Base-by-base conservation (phyloP, 768 basidiomycete species). In the Tylopilus balloui region DNA sequence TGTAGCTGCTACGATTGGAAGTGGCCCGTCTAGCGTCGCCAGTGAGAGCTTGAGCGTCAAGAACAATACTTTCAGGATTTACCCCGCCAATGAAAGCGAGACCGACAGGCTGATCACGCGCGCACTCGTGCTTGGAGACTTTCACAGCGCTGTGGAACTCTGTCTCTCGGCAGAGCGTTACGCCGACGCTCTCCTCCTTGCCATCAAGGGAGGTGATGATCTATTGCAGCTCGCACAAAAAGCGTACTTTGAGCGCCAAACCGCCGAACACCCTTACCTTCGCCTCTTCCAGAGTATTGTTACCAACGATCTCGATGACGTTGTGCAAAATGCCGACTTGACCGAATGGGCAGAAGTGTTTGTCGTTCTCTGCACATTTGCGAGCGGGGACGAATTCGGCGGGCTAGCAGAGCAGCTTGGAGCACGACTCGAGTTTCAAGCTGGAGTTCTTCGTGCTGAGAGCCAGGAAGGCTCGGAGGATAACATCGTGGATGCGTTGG, bases 321-420 rank as follows among this genome's bases (percentile, higher is more conserved):
- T 98, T 43, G 94, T 97, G 9, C 93, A 96, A 67, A 96, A 97
- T 59, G 95, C 94, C 20, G 93, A 98, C 57, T 66, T 98, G 43
- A 75, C 81, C 35, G 93, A 99, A 65, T 98, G 95, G 95, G 82
- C 86, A 50, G 95, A 96, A 68, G 90, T 94, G 45, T 97, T 98
- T 57, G 94, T 95, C 31, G 90, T 99, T 12, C 66, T 97, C 10
- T 97, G 94, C 72, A 97, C 95, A 0, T 99, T 94, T 69, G 92
- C 94, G 1, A 78, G 71, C 43, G 70, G 79, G 49, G 86, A 90
- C 15, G 92, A 97, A 61, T 98, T 97, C 60, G 70, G 84, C 11
- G 74, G 79, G n/a, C 77, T 99, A 7, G 85, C 87, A 1, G 94
- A 97, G 67, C 90, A 94, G 65, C 83, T 99, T 32, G 95, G 95